Percentiles rank a stretch among this genome's conserved stretches.
Conservation (phyloP, 169 alveolate species). For the Plasmodium cynomolgi region DNA sequence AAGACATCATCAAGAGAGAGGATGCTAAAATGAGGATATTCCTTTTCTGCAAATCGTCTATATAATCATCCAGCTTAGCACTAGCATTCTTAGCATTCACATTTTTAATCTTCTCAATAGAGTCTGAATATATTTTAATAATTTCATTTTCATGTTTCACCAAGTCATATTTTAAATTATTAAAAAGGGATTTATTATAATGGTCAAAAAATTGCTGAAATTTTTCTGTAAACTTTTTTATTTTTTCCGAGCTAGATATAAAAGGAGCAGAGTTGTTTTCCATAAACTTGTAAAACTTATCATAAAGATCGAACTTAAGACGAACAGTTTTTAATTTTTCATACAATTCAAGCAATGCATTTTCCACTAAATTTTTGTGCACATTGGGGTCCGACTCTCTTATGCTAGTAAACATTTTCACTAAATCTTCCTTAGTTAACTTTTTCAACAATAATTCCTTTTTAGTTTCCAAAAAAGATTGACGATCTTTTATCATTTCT, state of each 20-base stretch:
- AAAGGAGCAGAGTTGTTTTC: constrained; percentile 45
- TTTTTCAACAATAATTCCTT: constrained; percentile 31
- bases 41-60: constrained; percentile 69
- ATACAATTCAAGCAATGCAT: constrained; percentile 36
- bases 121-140: constrained; percentile 51
- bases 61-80: constrained; percentile 65
- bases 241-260: constrained; percentile 52
- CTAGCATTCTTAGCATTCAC: constrained; percentile 11
- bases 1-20: constrained; percentile 60
- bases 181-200: constrained; percentile 51
- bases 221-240: constrained; percentile 58
- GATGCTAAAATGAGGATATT: constrained; percentile 59
- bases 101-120: constrained; percentile 37
- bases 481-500: constrained; percentile 69
- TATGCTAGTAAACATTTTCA: constrained; percentile 49
- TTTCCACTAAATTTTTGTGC: constrained; percentile 16
- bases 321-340: constrained; percentile 50
- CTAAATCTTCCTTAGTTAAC: constrained; percentile 54
- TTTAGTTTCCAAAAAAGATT: constrained; percentile 39
- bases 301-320: constrained; percentile 39
- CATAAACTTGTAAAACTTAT: constrained; percentile 56
- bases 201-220: constrained; percentile 31
- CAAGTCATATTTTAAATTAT: constrained; percentile 41
- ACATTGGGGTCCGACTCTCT: constrained; percentile 8
- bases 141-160: constrained; percentile 68